Evolutionary conservation across 2,329 filamentous ascomycete species (phyloP), one percentile per base, ranked within the genome.

Genomic region (Ophiostoma himal-ulmi): DNA sequence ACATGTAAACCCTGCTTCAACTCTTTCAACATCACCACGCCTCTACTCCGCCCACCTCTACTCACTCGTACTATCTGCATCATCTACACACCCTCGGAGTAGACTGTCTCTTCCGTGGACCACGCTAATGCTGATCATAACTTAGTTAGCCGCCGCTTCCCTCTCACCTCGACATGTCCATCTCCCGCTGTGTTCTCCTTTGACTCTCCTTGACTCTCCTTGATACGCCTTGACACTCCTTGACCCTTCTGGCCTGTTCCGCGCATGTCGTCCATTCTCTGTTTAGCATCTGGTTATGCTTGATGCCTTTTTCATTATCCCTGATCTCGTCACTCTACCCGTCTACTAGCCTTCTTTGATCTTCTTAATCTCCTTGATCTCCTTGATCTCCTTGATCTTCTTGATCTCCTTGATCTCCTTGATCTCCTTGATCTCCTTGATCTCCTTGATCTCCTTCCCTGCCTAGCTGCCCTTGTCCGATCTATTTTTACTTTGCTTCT

Each of bases 121-220:
- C 22, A 70, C 70, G 68, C 70, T 71, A 71, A 68, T 65, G 57
- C 39, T 68, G 22, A 17, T 68, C 62, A 66, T 52, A 57, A 66
- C 62, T 70, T 70, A 71, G 68, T 54, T 68, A 41, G 70, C 68
- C 62, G 62, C 62, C 30, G 34, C 69, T 37, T 37, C 64, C 67
- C 60, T 54, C 69, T 71, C 62, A 71, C 70, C 70, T 71, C 62
- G 36, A 41, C 36, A n/a, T 20, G 7, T n/a, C 52, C 30, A 20
- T 41, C 62, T 1, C 6, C 62, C 14, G 17, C 8, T 41, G 3
- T 22, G 2, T 39, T n/a, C 39, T 8, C 22, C 52, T 57, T 57
- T 13, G 52, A 57, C 22, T 26, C 39, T 30, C 13, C 30, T 34
- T 7, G 60, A 62, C 8, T 30, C 57, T 34, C 37, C 30, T 65